phyloP scores from a whole-genome alignment of 805 yeast species.

The Saturnispora gosingensis region DNA sequence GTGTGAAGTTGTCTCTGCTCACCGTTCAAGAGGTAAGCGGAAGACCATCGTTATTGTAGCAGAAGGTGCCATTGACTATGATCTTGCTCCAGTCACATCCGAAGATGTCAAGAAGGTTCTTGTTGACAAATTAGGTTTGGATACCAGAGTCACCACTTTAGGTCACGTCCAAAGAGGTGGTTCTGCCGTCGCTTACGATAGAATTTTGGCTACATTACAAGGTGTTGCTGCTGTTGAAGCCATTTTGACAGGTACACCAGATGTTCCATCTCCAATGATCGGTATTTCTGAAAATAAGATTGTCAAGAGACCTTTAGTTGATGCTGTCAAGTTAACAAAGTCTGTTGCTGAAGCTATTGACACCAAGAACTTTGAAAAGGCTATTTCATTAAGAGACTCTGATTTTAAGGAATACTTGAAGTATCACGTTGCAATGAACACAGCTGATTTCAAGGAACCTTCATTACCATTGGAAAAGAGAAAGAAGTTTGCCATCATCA shows the following conservation, averaged over 20 bases:
- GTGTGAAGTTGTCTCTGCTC: constrained; percentile 53
- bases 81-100: constrained; percentile 57
- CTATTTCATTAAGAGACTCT: constrained; percentile 62
- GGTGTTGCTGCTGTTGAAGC: constrained; percentile 80
- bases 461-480: constrained; percentile 43
- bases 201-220: constrained; percentile 65
- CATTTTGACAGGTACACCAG: constrained; percentile 56
- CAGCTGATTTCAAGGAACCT: constrained; percentile 62
- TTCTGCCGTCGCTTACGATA: constrained; percentile 65
- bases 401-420: constrained; percentile 56
- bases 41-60: constrained; percentile 75
- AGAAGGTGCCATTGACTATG: constrained; percentile 72
- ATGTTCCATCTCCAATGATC: constrained; percentile 72
- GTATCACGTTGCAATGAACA: constrained; percentile 56
- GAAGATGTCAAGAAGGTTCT: constrained; percentile 57
- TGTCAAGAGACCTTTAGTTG: constrained; percentile 57
- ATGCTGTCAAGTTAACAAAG: constrained; percentile 64
- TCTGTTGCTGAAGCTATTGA: constrained; percentile 64
- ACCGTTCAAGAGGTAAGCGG: constrained; percentile 64
- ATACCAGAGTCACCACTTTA: constrained; percentile 66
- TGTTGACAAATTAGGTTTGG: constrained; percentile 53
- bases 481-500: constrained; percentile 58
- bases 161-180: constrained; percentile 86
- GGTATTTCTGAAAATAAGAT: constrained; percentile 65
- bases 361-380: constrained; percentile 55